These are phyloP conservation scores for Nelumbo lutea DNA, from an alignment of 164 flowering plant species.

Conservation along the genomic window DNA sequence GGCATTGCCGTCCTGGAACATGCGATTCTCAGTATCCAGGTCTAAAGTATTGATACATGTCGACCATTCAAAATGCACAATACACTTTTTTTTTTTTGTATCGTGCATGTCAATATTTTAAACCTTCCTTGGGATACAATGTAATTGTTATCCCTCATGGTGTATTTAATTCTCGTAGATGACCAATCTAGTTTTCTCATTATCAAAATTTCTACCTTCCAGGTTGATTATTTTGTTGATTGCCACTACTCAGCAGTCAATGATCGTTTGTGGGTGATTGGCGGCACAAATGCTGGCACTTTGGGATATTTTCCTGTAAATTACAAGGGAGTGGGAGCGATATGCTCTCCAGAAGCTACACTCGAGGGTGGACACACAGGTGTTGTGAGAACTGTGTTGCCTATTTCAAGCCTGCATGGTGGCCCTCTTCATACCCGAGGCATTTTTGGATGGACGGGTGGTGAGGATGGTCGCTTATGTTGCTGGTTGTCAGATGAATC, in stretches of 20 bases:
- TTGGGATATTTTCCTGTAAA: constrained; percentile 84
- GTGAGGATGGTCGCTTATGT: constrained; percentile 97
- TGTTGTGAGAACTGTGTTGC: constrained; percentile 66
- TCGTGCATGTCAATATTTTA: no score
- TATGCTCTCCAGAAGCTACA: constrained; percentile 71
- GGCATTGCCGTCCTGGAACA: no score
- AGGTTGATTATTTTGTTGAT: constrained; percentile 96
- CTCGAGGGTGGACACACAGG: constrained; percentile 80
- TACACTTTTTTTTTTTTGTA: no score
- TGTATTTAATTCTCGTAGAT: no score
- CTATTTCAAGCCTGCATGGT: constrained; percentile 32
- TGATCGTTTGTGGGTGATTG: constrained; percentile 69
- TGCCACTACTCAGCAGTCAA: constrained; percentile 64
- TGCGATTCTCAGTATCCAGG: no score
- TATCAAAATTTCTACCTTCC: constrained; percentile 12
- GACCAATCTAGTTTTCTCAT: background rate
- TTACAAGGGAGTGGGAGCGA: constrained; percentile 32
- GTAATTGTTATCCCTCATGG: no score
- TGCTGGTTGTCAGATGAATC: constrained; percentile 78
- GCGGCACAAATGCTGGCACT: constrained; percentile 77
- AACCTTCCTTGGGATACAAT: no score
- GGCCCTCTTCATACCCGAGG: constrained; percentile 26
- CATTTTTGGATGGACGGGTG: constrained; percentile 93
- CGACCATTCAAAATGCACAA: no score
- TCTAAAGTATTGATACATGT: no score